A percentile compares a stretch with the other conserved stretches of the same genome.
phyloP scores from a whole-genome alignment of 495 filamentous ascomycete species.

The Stereocaulon alpinum region DNA sequence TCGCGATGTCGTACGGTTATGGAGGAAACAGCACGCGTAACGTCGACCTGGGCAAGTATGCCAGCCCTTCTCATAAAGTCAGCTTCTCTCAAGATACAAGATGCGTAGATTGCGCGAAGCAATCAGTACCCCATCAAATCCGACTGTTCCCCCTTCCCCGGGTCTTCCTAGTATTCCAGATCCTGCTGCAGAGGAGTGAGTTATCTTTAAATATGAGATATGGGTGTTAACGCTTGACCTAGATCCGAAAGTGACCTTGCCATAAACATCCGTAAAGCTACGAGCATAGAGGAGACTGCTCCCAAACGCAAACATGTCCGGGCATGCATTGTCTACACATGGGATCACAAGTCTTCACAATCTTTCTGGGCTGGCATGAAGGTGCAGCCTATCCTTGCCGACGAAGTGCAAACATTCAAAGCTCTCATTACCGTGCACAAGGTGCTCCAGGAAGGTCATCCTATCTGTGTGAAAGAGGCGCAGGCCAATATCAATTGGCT shows the following conservation, averaged over 20 bases:
- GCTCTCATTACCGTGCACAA: conserved; percentile 89
- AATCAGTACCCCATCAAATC: background rate
- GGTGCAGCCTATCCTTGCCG: conserved; percentile 95
- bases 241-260: conserved; percentile 75
- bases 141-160: background rate
- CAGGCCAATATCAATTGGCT: conserved; percentile 84
- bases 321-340: conserved; percentile 96
- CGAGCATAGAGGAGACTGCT: conserved; percentile 87
- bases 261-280: conserved; percentile 95
- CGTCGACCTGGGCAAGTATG: conserved; percentile 48
- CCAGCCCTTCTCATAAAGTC: background rate
- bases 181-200: too few relatives aligned
- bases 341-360: conserved; percentile 95
- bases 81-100: background rate
- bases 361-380: conserved; percentile 99
- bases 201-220: background rate
- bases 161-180: background rate
- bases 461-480: conserved; percentile 74
- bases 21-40: conserved; percentile 36
- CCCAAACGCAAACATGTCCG: conserved; percentile 99
- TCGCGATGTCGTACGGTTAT: conserved; percentile 14
- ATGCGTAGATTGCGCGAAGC: background rate
- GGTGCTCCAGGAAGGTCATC: conserved; percentile 93
- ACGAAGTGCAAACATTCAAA: conserved; percentile 92
- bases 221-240: conserved; percentile 5